Base-by-base conservation (phyloP, 345 rosid genomes). In the Pugionium dolabratum region DNA sequence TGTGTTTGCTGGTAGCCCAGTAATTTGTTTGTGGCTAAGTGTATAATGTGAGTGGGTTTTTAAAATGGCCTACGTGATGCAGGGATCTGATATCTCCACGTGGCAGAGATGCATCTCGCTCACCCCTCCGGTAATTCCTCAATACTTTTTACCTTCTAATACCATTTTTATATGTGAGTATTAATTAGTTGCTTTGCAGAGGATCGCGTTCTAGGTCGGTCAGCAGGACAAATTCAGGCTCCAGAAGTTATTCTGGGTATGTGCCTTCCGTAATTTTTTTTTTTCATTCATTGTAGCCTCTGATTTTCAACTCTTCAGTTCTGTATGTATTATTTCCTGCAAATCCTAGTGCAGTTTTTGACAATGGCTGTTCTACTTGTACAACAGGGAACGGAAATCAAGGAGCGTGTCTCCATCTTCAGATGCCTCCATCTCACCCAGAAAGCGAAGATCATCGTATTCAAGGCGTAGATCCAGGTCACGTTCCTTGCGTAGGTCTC, bases 381-480 rank as follows among this genome's bases (percentile, higher is more conserved):
- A 6, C 47, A 81, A 73, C 82, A 82, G 64, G 37, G 69, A 72
- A 47, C 76, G 40, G 49, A 87, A 78, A 59, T 82, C 87, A 30
- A 86, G 91, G 83, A 90, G 95, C 69, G 34, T 84, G 28, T 89
- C 99, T 2, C 77, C 78, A 75, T 91, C 98, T 31, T 81, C 86
- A 51, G 75, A 60, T 36, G 73, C 49, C 29, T 81, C 93, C 30
- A 62, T 54, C 54, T 84, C 90, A 64, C 96, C 91, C 53, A 74
- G 79, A 41, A 77, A 84, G 72, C 75, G 77, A 71, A 84, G 80
- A 69, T 62, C 79, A 40, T 77, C 79, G 2, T 62, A 82, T 79
- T 73, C 64, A 41, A 76, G 80, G 70, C 79, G 64, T 41, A 80
- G 86, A 52, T 84, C 90, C 54, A 84, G 88, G 34, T 87, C 90